Evolutionary conservation across 1,139 yeast genomes (phyloP).

Genomic region (Yamadazyma sp.): DNA sequence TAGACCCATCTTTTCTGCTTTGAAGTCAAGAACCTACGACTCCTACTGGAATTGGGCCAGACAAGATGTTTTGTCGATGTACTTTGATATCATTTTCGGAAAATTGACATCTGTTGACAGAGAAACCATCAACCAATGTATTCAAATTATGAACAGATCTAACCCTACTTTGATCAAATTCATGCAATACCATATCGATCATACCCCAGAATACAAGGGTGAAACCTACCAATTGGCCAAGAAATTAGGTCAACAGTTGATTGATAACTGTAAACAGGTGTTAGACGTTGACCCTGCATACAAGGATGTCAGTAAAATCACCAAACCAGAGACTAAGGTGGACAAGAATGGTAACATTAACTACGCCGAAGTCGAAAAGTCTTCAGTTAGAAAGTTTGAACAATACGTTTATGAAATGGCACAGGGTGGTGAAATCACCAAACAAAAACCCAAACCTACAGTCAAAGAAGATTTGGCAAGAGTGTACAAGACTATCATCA

Average conservation of each 20-base stretch:
- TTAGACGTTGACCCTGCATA: conserved; percentile 81
- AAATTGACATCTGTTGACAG: conserved; percentile 86
- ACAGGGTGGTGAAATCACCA: conserved; percentile 85
- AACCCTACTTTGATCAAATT: conserved; percentile 91
- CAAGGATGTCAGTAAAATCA: conserved; percentile 91
- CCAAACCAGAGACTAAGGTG: conserved; percentile 90
- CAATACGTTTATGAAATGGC: conserved; percentile 98
- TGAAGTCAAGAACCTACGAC: conserved; percentile 94
- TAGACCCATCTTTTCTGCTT: conserved; percentile 82
- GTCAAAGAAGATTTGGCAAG: conserved; percentile 82
- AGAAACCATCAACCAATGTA: conserved; percentile 94
- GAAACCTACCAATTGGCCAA: conserved; percentile 87
- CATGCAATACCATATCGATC: conserved; percentile 96
- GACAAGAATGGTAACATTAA: conserved; percentile 85
- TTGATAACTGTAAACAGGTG: conserved; percentile 93
- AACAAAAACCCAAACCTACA: conserved; percentile 59
- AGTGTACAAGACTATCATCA: conserved; percentile 78
- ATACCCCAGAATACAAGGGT: conserved; percentile 86
- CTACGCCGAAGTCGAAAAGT: conserved; percentile 84
- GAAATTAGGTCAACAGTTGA: conserved; percentile 85
- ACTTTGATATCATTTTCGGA: conserved; percentile 94
- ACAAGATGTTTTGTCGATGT: conserved; percentile 92
- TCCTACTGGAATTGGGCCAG: conserved; percentile 99
- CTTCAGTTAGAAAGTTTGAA: conserved; percentile 90
- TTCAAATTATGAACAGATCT: conserved; percentile 96